Percentiles rank a stretch among this genome's conserved stretches.
These are phyloP conservation scores for Inga oerstediana DNA, from an alignment of 306 rosid genomes.

Conservation along the genomic window DNA sequence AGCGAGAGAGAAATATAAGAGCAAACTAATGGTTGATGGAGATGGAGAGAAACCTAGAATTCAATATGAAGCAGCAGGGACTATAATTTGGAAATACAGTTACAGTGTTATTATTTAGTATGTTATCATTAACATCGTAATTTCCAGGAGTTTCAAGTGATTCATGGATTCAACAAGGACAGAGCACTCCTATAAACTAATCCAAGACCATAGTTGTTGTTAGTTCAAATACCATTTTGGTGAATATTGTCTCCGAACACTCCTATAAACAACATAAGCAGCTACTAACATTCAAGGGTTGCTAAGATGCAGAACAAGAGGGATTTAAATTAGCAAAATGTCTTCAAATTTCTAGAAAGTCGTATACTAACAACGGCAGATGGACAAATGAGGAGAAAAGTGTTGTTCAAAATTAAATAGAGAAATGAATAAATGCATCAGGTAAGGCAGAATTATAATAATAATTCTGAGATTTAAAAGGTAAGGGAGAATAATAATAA, in stretches of 20 bases:
- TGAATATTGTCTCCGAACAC: neutral
- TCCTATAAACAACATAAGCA: neutral
- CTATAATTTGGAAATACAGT: neutral
- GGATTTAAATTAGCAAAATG: neutral
- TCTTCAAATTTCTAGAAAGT: neutral
- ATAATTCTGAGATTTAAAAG: neutral
- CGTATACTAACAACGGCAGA: neutral
- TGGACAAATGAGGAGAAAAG: neutral
- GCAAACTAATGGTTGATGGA: neutral
- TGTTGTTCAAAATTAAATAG: neutral
- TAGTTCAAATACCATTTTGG: neutral
- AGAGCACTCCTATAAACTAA: neutral
- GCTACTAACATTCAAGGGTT: neutral
- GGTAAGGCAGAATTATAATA: neutral
- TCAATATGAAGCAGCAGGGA: neutral
- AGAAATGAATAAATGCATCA: neutral
- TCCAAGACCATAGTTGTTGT: neutral
- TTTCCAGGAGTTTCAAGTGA: neutral
- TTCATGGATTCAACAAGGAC: conserved; percentile 7
- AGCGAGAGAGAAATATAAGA: neutral
- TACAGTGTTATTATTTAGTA: neutral
- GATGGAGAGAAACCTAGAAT: neutral
- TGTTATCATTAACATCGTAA: too few species aligned
- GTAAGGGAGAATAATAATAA: neutral
- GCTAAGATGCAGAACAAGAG: conserved; percentile 1